phyloP scores from a whole-genome alignment of 169 alveolate species.

The Cryptosporidium ubiquitum region DNA sequence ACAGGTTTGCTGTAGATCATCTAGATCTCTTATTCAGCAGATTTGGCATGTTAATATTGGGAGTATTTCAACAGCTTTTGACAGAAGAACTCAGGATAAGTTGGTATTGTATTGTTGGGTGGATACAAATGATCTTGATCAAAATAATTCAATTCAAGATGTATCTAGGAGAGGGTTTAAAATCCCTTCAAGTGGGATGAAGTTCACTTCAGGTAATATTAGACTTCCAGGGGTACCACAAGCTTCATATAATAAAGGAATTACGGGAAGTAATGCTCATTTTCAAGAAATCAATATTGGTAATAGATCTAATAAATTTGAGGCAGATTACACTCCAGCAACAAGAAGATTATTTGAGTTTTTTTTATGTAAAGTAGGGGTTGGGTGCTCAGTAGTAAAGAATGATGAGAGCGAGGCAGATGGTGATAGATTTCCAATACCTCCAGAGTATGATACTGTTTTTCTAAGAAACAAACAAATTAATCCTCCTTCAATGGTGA shows the following conservation, averaged over 20 bases:
- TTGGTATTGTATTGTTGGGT: constrained; percentile 85
- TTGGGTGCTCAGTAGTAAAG: constrained; percentile 85
- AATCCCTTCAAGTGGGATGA: constrained; percentile 85
- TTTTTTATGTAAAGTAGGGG: constrained; percentile 90
- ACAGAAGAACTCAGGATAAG: constrained; percentile 77
- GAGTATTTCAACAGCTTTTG: constrained; percentile 57
- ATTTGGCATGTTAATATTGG: constrained; percentile 70
- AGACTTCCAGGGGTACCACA: constrained; percentile 78
- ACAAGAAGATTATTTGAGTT: constrained; percentile 83
- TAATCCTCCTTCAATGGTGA: constrained; percentile 69
- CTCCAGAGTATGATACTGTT: constrained; percentile 80
- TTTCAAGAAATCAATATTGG: not conserved
- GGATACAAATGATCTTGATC: constrained; percentile 85
- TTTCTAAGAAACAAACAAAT: constrained; percentile 67
- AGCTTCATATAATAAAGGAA: constrained; percentile 8
- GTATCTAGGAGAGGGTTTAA: constrained; percentile 88
- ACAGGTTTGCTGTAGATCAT: constrained; percentile 70
- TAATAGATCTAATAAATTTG: constrained; percentile 25
- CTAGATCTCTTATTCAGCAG: constrained; percentile 64
- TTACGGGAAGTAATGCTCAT: not conserved
- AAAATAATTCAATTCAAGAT: constrained; percentile 87
- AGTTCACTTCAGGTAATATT: constrained; percentile 88
- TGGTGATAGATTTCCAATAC: constrained; percentile 82
- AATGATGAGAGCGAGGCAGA: constrained; percentile 80
- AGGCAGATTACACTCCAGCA: constrained; percentile 69